These are phyloP conservation scores for Cydonia oblonga DNA, from an alignment of 331 rosid species.

Conservation along the genomic window DNA sequence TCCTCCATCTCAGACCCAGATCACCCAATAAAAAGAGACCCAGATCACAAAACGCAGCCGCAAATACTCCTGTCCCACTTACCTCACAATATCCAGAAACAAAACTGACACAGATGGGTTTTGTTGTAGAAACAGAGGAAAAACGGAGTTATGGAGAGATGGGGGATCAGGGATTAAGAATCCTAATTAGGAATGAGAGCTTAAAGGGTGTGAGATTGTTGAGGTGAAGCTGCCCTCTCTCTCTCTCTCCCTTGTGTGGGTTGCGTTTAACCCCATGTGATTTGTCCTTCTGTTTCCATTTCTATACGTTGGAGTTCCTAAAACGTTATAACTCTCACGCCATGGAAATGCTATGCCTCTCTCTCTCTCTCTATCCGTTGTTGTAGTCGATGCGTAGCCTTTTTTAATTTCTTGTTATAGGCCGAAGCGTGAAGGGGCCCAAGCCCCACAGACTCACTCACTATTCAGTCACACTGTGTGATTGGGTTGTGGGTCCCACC, in stretches of 20 bases:
- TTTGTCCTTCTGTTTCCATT: not conserved
- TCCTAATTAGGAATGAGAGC: not conserved
- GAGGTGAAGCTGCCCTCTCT: not conserved
- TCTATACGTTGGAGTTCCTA: not conserved
- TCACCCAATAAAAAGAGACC: constrained; percentile 4
- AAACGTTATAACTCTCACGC: not conserved
- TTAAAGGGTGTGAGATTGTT: not conserved
- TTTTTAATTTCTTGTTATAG: too few relatives aligned
- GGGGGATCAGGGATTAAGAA: not conserved
- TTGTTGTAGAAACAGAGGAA: not conserved
- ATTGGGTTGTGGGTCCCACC: too few relatives aligned
- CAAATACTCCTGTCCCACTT: not conserved
- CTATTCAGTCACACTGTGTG: too few relatives aligned
- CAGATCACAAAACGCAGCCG: constrained; percentile 18
- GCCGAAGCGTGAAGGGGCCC: too few relatives aligned
- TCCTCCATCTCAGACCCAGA: constrained; percentile 60
- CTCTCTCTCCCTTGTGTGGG: not conserved
- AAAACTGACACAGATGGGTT: constrained; percentile 4
- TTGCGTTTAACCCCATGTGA: constrained; percentile 1
- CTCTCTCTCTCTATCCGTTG: not conserved
- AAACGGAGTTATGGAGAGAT: not conserved
- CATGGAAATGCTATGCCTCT: not conserved
- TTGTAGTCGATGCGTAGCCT: too few relatives aligned
- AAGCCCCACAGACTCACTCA: too few relatives aligned
- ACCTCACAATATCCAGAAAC: constrained; percentile 4